Evolutionary conservation across 108 stramenopile genomes (phyloP).

Genomic region (Poteriospumella lacustris): DNA sequence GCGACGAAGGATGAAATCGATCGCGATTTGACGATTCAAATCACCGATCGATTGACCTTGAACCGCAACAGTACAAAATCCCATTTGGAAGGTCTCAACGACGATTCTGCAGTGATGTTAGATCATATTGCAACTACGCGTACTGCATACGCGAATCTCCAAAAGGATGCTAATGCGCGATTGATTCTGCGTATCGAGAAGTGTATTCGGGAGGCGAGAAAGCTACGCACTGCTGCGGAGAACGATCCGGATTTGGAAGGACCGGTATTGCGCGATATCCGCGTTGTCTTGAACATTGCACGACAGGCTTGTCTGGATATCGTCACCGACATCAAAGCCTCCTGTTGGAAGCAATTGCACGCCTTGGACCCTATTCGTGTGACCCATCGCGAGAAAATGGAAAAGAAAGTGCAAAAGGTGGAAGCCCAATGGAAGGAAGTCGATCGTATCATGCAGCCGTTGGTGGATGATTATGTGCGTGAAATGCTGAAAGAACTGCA

Average conservation of each 20-base stretch:
- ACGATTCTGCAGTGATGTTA: background rate
- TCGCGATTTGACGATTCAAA: conserved; percentile 16
- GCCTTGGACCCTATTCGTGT: background rate
- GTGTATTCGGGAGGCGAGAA: background rate
- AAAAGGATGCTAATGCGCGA: conserved; percentile 10
- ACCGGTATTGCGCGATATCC: background rate
- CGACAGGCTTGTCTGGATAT: background rate
- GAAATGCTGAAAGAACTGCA: background rate
- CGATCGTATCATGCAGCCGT: background rate
- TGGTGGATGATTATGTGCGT: background rate
- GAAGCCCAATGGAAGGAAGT: background rate
- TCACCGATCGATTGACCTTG: background rate
- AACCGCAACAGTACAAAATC: background rate
- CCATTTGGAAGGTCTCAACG: background rate
- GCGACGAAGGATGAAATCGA: background rate
- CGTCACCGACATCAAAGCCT: background rate
- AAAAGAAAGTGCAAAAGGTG: background rate
- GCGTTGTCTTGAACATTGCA: background rate
- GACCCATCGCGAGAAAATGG: background rate
- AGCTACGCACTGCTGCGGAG: conserved; percentile 1
- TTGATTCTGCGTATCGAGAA: conserved; percentile 1
- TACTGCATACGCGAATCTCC: background rate
- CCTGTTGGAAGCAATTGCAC: background rate
- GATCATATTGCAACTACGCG: background rate
- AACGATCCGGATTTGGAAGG: background rate